Evolutionary conservation across 1,284 basidiomycete genomes (phyloP).

Genomic region (Tetrapyrgos nigripes): DNA sequence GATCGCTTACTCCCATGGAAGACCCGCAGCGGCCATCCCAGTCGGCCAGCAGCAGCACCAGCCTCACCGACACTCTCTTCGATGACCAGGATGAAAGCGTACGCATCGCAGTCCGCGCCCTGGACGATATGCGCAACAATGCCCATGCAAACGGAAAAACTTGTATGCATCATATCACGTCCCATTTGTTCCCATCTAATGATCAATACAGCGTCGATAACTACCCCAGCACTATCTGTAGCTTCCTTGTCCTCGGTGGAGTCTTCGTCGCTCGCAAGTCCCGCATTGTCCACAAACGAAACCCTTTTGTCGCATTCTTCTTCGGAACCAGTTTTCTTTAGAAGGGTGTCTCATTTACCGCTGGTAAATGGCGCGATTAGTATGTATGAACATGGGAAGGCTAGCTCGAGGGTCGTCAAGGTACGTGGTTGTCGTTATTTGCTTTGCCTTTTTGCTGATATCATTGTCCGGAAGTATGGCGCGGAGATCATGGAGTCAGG

Average conservation of each 20-base stretch:
- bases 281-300: conserved; percentile 7
- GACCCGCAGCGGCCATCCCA: conserved; percentile 7
- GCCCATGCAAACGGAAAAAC: not conserved
- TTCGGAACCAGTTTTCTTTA: conserved; percentile 48
- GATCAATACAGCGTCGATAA: not conserved
- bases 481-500: conserved; percentile 89
- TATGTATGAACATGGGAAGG: conserved; percentile 81
- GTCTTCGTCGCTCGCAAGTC: conserved; percentile 14
- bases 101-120: conserved; percentile 69
- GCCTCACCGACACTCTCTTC: conserved; percentile 14
- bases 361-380: conserved; percentile 74
- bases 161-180: not conserved
- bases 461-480: conserved; percentile 65
- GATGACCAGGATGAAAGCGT: conserved; percentile 49
- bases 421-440: conserved; percentile 38
- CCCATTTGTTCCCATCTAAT: not conserved
- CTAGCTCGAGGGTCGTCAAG: conserved; percentile 81
- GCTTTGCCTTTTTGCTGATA: conserved; percentile 7
- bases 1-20: conserved; percentile 5
- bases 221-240: conserved; percentile 13
- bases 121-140: conserved; percentile 71
- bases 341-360: conserved; percentile 40
- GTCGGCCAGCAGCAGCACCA: conserved; percentile 14
- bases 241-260: conserved; percentile 19
- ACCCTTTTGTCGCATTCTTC: conserved; percentile 11